A percentile compares a stretch with the other conserved stretches of the same genome.
These are phyloP conservation scores for Eleusine coracana DNA, from an alignment of 176 grass and related monocot genomes.

Conservation along the genomic window DNA sequence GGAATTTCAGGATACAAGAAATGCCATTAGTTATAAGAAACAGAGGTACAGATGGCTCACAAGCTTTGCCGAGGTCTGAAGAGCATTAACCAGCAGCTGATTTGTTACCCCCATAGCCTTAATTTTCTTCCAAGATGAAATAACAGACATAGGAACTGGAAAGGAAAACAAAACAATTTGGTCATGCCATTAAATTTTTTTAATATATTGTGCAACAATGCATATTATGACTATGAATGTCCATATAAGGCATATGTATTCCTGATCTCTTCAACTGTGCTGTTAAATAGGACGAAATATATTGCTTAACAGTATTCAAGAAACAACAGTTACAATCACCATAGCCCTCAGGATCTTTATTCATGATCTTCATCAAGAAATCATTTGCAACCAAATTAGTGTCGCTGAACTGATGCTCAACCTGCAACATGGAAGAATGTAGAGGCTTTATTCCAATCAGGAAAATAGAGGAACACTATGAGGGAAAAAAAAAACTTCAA, in stretches of 20 bases:
- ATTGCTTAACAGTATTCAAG: background rate
- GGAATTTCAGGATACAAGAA: background rate
- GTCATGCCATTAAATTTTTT: too few species aligned
- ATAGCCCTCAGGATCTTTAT: constrained; percentile 62
- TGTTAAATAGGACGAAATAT: background rate
- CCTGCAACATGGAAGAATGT: constrained; percentile 22
- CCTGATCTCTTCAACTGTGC: too few species aligned
- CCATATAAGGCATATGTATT: too few species aligned
- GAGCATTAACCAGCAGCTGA: constrained; percentile 53
- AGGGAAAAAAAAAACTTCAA: background rate
- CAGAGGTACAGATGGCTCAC: background rate
- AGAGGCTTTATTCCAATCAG: background rate
- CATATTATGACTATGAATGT: too few species aligned
- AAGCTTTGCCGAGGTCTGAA: constrained; percentile 58
- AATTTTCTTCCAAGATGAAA: constrained; percentile 75
- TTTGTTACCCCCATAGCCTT: constrained; percentile 55
- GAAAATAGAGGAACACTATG: background rate
- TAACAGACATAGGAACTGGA: constrained; percentile 63
- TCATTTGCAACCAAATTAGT: constrained; percentile 61
- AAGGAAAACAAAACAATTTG: background rate
- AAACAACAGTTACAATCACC: constrained; percentile 32
- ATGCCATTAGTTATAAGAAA: background rate
- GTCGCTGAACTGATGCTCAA: constrained; percentile 77
- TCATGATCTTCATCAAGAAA: constrained; percentile 74
- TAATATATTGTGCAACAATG: too few species aligned